phyloP scores from a whole-genome alignment of 257 asterid genomes.

The Ligustrum vulgare region DNA sequence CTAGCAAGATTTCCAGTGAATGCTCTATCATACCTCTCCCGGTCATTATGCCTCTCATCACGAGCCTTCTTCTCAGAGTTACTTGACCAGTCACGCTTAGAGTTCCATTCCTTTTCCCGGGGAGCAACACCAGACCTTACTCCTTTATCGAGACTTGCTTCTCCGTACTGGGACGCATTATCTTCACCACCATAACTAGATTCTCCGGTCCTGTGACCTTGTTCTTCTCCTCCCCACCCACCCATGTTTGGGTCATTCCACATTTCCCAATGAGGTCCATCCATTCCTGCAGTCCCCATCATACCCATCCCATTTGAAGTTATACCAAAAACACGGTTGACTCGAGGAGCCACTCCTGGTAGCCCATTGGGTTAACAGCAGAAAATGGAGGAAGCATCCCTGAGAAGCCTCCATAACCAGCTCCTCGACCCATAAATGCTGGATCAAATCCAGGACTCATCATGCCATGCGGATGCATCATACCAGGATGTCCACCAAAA shows the following conservation, averaged over 20 bases:
- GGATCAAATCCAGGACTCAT: constrained; percentile 62
- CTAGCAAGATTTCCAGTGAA: background rate
- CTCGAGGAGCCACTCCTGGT: constrained; percentile 58
- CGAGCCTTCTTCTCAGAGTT: constrained; percentile 48
- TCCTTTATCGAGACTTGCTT: constrained; percentile 51
- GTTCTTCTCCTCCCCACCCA: constrained; percentile 57
- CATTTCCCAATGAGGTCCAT: constrained; percentile 50
- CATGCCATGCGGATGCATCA: constrained; percentile 58
- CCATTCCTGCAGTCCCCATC: constrained; percentile 50
- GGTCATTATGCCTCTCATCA: constrained; percentile 46
- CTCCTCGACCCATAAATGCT: constrained; percentile 51
- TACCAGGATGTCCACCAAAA: constrained; percentile 48
- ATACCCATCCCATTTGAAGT: constrained; percentile 50
- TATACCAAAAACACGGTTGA: constrained; percentile 62
- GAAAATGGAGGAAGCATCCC: constrained; percentile 53
- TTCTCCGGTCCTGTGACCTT: constrained; percentile 49
- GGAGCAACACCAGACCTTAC: constrained; percentile 43
- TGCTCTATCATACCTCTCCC: constrained; percentile 39
- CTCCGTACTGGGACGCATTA: constrained; percentile 54
- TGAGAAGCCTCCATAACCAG: constrained; percentile 55
- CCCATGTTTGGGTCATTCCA: constrained; percentile 50
- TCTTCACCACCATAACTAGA: constrained; percentile 59
- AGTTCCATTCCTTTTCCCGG: constrained; percentile 43
- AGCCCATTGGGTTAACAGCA: constrained; percentile 47
- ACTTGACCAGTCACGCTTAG: constrained; percentile 55